phyloP scores from a whole-genome alignment of 2,329 filamentous ascomycete species.

The Ophiocordyceps camponoti-floridani region DNA sequence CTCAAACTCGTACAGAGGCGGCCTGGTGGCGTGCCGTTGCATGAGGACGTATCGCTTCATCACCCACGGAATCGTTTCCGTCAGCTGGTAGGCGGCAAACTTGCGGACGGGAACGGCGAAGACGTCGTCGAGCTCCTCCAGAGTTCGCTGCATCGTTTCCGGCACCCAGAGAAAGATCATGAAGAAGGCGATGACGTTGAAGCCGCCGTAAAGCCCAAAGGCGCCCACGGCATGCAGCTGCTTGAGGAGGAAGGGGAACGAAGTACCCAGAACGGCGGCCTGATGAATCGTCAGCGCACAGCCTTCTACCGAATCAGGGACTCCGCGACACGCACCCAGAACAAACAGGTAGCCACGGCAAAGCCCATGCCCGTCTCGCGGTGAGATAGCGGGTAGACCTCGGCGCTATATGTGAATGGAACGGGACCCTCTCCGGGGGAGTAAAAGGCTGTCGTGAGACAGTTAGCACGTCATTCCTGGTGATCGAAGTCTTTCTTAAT shows the following conservation, averaged over 20 bases:
- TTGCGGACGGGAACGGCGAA: constrained; percentile 26
- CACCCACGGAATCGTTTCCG: constrained; percentile 13
- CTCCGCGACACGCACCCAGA: constrained; percentile 16
- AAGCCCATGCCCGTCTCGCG: constrained; percentile 46
- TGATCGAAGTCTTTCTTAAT: no score
- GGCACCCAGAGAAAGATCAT: constrained; percentile 30
- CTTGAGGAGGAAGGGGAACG: constrained; percentile 29
- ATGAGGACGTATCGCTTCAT: constrained; percentile 15
- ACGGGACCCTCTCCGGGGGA: constrained; percentile 46
- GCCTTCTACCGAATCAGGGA: neutral
- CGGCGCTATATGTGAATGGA: constrained; percentile 43
- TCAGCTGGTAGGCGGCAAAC: constrained; percentile 21
- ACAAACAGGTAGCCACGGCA: constrained; percentile 41
- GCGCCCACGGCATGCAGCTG: constrained; percentile 16
- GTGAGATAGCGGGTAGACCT: constrained; percentile 46
- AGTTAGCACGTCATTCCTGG: neutral
- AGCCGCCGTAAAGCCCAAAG: constrained; percentile 33
- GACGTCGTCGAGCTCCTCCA: constrained; percentile 32
- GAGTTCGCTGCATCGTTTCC: constrained; percentile 36
- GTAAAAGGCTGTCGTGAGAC: constrained; percentile 28
- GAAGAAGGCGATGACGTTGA: constrained; percentile 34
- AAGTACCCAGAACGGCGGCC: constrained; percentile 29
- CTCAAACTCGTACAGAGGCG: constrained; percentile 20
- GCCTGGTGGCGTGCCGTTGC: constrained; percentile 11
- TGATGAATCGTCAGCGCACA: neutral